Conservation (phyloP, 2,329 filamentous ascomycete species). For the Xylaria hypoxylon region DNA sequence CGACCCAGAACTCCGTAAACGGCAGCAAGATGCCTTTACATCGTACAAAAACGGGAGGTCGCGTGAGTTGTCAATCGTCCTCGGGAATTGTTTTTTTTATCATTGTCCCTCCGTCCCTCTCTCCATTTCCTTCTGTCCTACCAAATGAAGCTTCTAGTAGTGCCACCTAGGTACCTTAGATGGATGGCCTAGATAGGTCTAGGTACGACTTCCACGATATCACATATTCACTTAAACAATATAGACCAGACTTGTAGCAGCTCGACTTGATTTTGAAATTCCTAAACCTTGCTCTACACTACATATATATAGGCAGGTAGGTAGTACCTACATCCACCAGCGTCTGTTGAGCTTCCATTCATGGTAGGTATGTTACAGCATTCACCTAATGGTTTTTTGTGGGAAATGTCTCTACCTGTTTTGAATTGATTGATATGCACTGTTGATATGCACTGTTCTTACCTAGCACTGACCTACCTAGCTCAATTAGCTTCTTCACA, state of each 20-base stretch:
- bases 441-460: too few relatives aligned
- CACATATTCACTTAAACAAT: constrained; percentile 11
- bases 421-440: too few relatives aligned
- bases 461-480: too few relatives aligned
- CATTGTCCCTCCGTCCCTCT: not conserved
- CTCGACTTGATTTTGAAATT: too few relatives aligned
- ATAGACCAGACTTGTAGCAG: not conserved
- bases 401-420: too few relatives aligned
- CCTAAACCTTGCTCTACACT: too few relatives aligned
- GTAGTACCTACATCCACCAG: too few relatives aligned
- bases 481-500: too few relatives aligned
- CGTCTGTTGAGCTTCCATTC: too few relatives aligned
- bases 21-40: constrained; percentile 16
- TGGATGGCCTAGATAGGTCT: not conserved
- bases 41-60: constrained; percentile 22
- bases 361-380: too few relatives aligned
- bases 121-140: not conserved
- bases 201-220: not conserved
- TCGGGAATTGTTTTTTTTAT: not conserved
- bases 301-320: too few relatives aligned
- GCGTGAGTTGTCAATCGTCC: constrained; percentile 26
- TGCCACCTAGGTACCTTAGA: not conserved
- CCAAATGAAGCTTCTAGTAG: not conserved
- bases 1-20: constrained; percentile 33
- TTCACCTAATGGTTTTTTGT: too few relatives aligned